A percentile compares a stretch with the other conserved stretches of the same genome.
Conservation (phyloP, 805 yeast genomes). For the Ogataea chonburiensis region DNA sequence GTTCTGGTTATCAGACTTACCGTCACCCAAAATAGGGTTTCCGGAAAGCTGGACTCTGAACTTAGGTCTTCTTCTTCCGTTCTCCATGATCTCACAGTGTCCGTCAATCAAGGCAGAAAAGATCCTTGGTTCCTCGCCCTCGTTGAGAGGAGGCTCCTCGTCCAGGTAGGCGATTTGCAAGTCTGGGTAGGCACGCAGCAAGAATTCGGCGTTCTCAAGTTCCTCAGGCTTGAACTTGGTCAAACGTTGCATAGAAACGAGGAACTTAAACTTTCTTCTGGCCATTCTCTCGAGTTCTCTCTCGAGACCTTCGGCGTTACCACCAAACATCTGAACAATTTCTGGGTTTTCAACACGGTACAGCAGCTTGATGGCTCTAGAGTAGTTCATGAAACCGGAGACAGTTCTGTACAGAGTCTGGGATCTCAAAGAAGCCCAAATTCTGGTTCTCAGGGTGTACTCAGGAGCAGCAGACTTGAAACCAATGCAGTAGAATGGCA, state of each 20-base stretch:
- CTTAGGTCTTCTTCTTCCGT: constrained; percentile 73
- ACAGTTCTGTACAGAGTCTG: constrained; percentile 97
- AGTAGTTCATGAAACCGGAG: constrained; percentile 97
- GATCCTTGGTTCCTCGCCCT: constrained; percentile 68
- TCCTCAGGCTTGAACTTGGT: constrained; percentile 71
- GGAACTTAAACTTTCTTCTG: constrained; percentile 73
- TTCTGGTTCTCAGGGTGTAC: constrained; percentile 91
- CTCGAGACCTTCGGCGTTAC: constrained; percentile 95
- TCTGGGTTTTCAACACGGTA: constrained; percentile 95
- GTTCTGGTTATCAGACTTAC: constrained; percentile 85
- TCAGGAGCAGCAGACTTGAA: constrained; percentile 98
- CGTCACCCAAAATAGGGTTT: constrained; percentile 84
- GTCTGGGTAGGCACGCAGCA: constrained; percentile 81
- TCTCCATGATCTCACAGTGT: constrained; percentile 67
- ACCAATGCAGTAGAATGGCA: constrained; percentile 95
- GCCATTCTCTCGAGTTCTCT: constrained; percentile 92
- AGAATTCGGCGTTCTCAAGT: constrained; percentile 74
- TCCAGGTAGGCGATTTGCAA: constrained; percentile 90
- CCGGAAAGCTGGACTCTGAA: constrained; percentile 79
- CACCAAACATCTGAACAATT: constrained; percentile 96
- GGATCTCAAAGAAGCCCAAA: constrained; percentile 97
- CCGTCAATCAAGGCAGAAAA: constrained; percentile 82
- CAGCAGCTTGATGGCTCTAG: constrained; percentile 90
- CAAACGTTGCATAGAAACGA: constrained; percentile 86
- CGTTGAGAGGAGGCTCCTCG: constrained; percentile 78